A percentile compares a stretch with the other conserved stretches of the same genome.
These are phyloP conservation scores for Anthracocystis setariae DNA, from an alignment of 1,284 basidiomycete species.

Conservation along the genomic window DNA sequence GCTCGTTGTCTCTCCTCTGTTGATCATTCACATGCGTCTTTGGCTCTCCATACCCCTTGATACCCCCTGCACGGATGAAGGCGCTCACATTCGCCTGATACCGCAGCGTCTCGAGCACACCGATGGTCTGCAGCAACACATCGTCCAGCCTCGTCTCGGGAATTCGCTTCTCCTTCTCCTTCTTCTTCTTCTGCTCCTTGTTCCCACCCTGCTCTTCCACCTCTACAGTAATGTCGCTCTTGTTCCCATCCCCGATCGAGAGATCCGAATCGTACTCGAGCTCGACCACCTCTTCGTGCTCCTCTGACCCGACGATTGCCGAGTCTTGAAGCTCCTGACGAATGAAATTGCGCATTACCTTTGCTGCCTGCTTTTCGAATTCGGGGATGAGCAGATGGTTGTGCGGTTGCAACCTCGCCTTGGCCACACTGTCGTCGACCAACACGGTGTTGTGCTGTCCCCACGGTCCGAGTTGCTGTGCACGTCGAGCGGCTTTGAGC, in stretches of 20 bases:
- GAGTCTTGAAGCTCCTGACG: conserved; percentile 2
- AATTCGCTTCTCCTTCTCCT: conserved; percentile 22
- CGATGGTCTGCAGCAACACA: conserved; percentile 61
- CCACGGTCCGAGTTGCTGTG: conserved; percentile 40
- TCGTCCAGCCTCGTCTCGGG: conserved; percentile 47
- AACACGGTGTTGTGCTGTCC: conserved; percentile 81
- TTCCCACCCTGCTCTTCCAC: background rate
- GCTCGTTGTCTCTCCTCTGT: background rate
- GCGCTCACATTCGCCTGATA: conserved; percentile 52
- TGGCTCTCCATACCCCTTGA: conserved; percentile 29
- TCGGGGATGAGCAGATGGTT: conserved; percentile 63
- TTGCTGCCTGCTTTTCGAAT: conserved; percentile 42
- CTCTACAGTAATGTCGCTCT: background rate
- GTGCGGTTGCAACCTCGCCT: conserved; percentile 80
- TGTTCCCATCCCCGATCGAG: conserved; percentile 11
- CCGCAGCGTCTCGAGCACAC: conserved; percentile 58
- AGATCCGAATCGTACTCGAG: conserved; percentile 42
- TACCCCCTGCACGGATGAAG: conserved; percentile 51
- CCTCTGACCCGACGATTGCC: background rate
- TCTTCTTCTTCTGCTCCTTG: background rate
- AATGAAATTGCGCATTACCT: conserved; percentile 26
- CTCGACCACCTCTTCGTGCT: conserved; percentile 6
- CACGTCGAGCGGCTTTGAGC: background rate
- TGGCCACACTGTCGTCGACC: conserved; percentile 81
- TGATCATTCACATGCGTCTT: conserved; percentile 12